These are phyloP conservation scores for Epichloe baconii DNA, from an alignment of 2,329 filamentous ascomycete genomes.

Conservation along the genomic window DNA sequence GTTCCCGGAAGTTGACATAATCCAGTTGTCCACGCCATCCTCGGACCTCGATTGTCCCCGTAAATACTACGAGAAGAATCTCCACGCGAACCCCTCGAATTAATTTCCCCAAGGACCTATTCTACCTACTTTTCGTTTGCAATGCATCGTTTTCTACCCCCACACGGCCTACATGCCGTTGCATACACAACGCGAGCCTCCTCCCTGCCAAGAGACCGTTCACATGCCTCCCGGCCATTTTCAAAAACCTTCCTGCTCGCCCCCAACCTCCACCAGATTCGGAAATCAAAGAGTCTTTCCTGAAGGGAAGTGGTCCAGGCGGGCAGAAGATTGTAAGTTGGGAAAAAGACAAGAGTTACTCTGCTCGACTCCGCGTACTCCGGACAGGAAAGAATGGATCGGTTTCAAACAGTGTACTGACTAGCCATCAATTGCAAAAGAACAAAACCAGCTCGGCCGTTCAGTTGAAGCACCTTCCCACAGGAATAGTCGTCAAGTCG, in stretches of 20 bases:
- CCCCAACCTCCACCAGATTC: slow-evolving; percentile 58
- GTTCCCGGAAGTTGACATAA: no score
- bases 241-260: slow-evolving; percentile 57
- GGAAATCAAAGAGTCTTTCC: slow-evolving; percentile 72
- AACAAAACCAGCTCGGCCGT: slow-evolving; percentile 97
- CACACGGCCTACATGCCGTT: background rate
- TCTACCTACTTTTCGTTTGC: background rate
- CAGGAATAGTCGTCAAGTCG: slow-evolving; percentile 85
- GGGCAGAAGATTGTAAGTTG: slow-evolving; percentile 77
- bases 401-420: background rate
- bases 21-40: no score
- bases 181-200: background rate
- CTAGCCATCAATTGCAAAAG: slow-evolving; percentile 22
- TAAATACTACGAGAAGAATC: background rate
- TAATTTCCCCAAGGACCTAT: background rate
- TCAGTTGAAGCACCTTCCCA: slow-evolving; percentile 80
- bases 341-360: background rate
- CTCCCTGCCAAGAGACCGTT: slow-evolving; percentile 12
- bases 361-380: no score
- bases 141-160: slow-evolving; percentile 1
- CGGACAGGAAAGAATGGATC: no score
- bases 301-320: slow-evolving; percentile 85
- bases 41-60: no score
- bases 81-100: background rate
- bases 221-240: slow-evolving; percentile 16